phyloP scores from a whole-genome alignment of 192 early-diverging fungal species.

The Allomyces macrogynus region DNA sequence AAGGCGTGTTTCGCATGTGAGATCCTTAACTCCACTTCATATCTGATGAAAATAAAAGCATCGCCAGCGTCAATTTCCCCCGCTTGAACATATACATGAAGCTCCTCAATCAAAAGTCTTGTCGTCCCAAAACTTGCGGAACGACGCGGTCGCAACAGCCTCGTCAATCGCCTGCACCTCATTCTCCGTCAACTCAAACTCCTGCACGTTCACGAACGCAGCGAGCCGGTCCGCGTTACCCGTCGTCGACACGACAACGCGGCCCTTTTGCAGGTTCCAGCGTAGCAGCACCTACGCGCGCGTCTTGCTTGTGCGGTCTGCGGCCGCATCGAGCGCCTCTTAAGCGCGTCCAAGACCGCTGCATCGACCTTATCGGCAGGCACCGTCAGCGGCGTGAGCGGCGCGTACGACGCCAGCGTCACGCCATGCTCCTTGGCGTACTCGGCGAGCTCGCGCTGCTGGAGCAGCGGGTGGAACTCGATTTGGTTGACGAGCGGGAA shows the following conservation, averaged over 20 bases:
- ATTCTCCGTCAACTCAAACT: not conserved
- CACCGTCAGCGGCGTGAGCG: not conserved
- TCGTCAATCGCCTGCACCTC: too few species aligned
- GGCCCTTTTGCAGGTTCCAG: slow-evolving; percentile 4
- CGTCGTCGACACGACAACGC: slow-evolving; percentile 2
- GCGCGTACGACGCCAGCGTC: not conserved
- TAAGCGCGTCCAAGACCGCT: not conserved
- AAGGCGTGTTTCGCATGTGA: too few species aligned
- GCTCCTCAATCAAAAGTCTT: too few species aligned
- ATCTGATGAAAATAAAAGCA: too few species aligned
- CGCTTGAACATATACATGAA: too few species aligned
- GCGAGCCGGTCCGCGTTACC: not conserved
- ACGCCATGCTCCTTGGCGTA: not conserved
- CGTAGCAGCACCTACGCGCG: not conserved
- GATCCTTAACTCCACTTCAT: too few species aligned
- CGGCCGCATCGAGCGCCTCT: not conserved
- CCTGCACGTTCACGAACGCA: not conserved
- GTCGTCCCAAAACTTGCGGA: too few species aligned
- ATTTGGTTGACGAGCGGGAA: not conserved
- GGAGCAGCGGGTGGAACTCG: slow-evolving; percentile 5
- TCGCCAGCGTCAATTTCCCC: too few species aligned
- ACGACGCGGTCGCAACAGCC: too few species aligned
- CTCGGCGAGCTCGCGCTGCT: slow-evolving; percentile 1
- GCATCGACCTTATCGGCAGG: not conserved
- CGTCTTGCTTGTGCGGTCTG: not conserved